Evolutionary conservation across 345 rosid genomes (phyloP).

Genomic region (Tarenaya hassleriana): DNA sequence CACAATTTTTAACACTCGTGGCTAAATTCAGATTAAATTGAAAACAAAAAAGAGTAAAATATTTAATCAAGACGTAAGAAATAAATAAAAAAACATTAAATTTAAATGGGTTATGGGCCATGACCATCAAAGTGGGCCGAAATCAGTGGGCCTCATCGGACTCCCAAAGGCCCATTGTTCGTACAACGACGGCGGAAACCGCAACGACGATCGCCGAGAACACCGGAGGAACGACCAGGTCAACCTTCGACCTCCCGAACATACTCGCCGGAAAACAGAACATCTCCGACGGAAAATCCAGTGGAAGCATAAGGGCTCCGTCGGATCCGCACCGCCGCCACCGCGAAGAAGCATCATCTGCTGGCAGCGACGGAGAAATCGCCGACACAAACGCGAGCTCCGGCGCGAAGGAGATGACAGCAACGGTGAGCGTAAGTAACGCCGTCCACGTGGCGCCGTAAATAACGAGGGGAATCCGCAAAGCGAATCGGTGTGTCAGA

Average conservation of each 20-base stretch:
- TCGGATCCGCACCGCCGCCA: slow-evolving; percentile 36
- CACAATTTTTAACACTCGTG: too few relatives aligned
- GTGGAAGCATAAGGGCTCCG: slow-evolving; percentile 47
- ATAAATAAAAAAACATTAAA: too few relatives aligned
- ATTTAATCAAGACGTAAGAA: too few relatives aligned
- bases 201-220: slow-evolving; percentile 82
- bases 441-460: slow-evolving; percentile 73
- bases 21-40: too few relatives aligned
- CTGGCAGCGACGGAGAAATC: slow-evolving; percentile 39
- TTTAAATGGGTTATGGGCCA: too few relatives aligned
- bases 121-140: background rate
- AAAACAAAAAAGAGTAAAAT: too few relatives aligned
- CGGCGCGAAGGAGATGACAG: slow-evolving; percentile 69
- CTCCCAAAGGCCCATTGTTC: slow-evolving; percentile 62
- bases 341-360: slow-evolving; percentile 28
- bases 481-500: slow-evolving; percentile 33
- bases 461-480: slow-evolving; percentile 52
- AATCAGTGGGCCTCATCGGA: slow-evolving; percentile 35
- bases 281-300: slow-evolving; percentile 56
- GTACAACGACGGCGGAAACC: slow-evolving; percentile 63
- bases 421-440: slow-evolving; percentile 56
- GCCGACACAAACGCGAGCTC: slow-evolving; percentile 69
- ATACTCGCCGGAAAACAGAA: slow-evolving; percentile 57
- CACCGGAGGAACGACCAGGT: slow-evolving; percentile 67
- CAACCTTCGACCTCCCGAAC: slow-evolving; percentile 51